phyloP scores from a whole-genome alignment of 257 asterid genomes.

The Ilex asprella region DNA sequence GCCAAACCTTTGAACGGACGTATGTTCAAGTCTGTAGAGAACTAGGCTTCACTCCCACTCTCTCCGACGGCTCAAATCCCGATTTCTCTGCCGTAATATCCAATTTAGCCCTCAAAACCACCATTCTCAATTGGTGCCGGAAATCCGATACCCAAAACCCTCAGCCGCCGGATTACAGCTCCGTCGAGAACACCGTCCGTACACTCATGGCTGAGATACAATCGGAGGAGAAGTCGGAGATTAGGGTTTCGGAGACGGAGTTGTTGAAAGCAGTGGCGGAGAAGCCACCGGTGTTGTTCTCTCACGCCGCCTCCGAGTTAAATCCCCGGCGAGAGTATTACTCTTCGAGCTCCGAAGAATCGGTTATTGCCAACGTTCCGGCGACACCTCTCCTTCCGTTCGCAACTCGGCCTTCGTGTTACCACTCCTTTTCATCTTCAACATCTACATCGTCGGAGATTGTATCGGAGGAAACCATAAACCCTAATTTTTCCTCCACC shows the following conservation, averaged over 20 bases:
- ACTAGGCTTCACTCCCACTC: slow-evolving; percentile 47
- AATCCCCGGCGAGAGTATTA: slow-evolving; percentile 31
- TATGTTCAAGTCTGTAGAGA: slow-evolving; percentile 53
- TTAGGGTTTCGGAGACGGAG: slow-evolving; percentile 44
- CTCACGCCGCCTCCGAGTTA: slow-evolving; percentile 55
- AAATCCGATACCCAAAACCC: slow-evolving; percentile 43
- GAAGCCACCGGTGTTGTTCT: slow-evolving; percentile 33
- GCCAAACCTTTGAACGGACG: slow-evolving; percentile 74
- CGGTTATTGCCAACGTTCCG: slow-evolving; percentile 58
- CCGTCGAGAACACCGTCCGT: slow-evolving; percentile 37
- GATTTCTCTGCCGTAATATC: slow-evolving; percentile 67
- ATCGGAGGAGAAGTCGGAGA: slow-evolving; percentile 10
- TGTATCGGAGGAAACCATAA: slow-evolving; percentile 31
- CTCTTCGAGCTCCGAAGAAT: slow-evolving; percentile 79
- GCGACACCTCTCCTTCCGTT: slow-evolving; percentile 59
- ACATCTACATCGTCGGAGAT: slow-evolving; percentile 69
- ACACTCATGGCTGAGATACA: slow-evolving; percentile 16
- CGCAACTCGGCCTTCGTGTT: slow-evolving; percentile 63
- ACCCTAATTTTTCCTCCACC: slow-evolving; percentile 15
- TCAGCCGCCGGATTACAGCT: slow-evolving; percentile 37
- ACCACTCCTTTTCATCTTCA: slow-evolving; percentile 52
- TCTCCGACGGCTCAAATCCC: slow-evolving; percentile 54
- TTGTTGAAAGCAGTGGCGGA: slow-evolving; percentile 36
- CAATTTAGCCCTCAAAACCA: slow-evolving; percentile 55
- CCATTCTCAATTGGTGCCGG: slow-evolving; percentile 70